These are phyloP conservation scores for Truncatella angustata DNA, from an alignment of 2,329 filamentous ascomycete genomes.

Conservation along the genomic window DNA sequence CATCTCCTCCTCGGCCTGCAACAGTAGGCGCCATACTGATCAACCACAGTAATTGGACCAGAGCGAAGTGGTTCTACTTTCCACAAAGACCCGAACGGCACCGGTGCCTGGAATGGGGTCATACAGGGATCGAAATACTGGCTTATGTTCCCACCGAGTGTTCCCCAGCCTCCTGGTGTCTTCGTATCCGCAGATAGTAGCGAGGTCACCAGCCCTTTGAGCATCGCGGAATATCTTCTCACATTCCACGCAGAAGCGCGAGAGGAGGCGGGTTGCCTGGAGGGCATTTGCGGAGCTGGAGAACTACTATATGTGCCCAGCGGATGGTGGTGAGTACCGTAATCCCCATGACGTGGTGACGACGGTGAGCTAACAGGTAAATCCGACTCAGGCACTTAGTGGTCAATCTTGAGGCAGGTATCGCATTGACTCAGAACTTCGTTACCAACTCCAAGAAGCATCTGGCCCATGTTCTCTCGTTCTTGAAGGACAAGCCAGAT, in stretches of 20 bases:
- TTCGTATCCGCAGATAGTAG: slow-evolving; percentile 86
- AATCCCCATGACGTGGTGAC: neutral
- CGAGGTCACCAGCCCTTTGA: slow-evolving; percentile 90
- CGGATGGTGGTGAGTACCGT: slow-evolving; percentile 68
- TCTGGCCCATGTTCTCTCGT: slow-evolving; percentile 72
- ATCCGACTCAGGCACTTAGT: slow-evolving; percentile 65
- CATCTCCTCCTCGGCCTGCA: neutral
- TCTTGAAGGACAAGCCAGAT: slow-evolving; percentile 76
- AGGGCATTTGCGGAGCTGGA: slow-evolving; percentile 80
- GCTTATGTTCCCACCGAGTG: slow-evolving; percentile 90
- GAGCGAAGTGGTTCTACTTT: slow-evolving; percentile 88
- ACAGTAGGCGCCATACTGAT: neutral
- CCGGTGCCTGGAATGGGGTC: slow-evolving; percentile 91
- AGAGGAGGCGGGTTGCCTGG: slow-evolving; percentile 70
- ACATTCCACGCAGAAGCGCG: slow-evolving; percentile 85
- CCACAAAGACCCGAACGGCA: slow-evolving; percentile 77
- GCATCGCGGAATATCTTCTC: slow-evolving; percentile 94
- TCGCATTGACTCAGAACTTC: slow-evolving; percentile 95
- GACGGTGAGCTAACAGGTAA: neutral
- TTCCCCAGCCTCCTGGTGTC: slow-evolving; percentile 76
- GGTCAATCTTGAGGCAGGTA: slow-evolving; percentile 79
- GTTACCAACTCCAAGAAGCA: slow-evolving; percentile 66
- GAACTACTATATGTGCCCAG: slow-evolving; percentile 91
- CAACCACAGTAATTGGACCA: slow-evolving; percentile 66
- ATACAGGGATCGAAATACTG: slow-evolving; percentile 91